Base-by-base conservation (phyloP, 208 protist species). In the Leishmania arabica region DNA sequence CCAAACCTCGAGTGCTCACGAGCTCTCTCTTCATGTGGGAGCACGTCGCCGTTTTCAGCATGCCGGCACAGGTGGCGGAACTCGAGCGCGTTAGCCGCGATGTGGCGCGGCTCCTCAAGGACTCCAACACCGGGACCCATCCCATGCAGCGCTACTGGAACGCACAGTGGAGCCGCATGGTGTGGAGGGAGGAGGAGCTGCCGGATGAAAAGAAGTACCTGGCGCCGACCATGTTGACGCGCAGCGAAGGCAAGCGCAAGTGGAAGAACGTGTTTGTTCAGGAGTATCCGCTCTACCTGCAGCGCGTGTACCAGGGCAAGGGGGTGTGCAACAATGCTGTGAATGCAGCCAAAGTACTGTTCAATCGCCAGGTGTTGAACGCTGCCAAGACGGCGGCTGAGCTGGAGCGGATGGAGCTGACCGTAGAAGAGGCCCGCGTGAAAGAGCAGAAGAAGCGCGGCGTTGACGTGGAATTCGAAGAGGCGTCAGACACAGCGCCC, bases 131-230 rank as follows among this genome's bases (percentile, higher is more conserved):
- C 6, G 89, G 88, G 3, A 89, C 84, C 0, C 64, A 68, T 5
- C 78, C 95, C 15, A 88, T 97, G 94, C 90, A 97, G 80, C 89
- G 91, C 1, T 97, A 97, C 83, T 97, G 94, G 92, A 95, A 97
- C 64, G 89, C 88, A 78, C 90, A 93, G 82, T 97, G 89, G 82
- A 64, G 84, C 66, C 75, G 85, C 75, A 82, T 97, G 72, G 49
- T 94, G 6, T 95, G 94, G 92, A 85, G 71, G 58, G 89, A 93
- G 47, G 85, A 73, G 37, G 76, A 83, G 49, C 69, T 91, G 27
- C 70, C 89, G 1, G 56, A 62, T 0, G 88, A 85, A 64, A 93
- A 93, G 86, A 78, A 79, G 40, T 78, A 81, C 31, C 77, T 95
- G 42, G 40, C 87, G 8, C 77, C 88, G 3, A 79, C 82, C 51